Conservation (phyloP, 805 yeast species). For the Candida broadrunensis region DNA sequence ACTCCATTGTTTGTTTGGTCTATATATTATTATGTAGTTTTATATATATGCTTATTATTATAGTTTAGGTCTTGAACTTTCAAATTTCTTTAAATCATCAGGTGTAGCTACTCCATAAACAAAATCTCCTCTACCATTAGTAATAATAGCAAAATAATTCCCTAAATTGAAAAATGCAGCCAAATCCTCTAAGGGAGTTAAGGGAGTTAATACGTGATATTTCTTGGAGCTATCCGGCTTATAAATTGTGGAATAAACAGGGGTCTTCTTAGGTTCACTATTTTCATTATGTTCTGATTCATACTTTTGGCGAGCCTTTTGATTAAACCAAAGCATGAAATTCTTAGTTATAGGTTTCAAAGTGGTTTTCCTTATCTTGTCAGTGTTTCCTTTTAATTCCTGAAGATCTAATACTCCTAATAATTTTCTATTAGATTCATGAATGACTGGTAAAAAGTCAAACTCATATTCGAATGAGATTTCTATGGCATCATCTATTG, state of each 20-base stretch:
- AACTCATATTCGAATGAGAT: slow-evolving; percentile 55
- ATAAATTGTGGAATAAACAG: slow-evolving; percentile 30
- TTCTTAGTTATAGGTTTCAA: slow-evolving; percentile 26
- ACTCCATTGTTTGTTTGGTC: neutral
- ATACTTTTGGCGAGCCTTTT: slow-evolving; percentile 31
- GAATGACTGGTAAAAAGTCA: slow-evolving; percentile 53
- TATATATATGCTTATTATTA: slow-evolving; percentile 5
- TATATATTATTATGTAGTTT: neutral
- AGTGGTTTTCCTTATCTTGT: slow-evolving; percentile 18
- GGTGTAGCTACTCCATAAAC: slow-evolving; percentile 60
- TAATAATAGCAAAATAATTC: slow-evolving; percentile 54
- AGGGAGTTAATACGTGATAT: slow-evolving; percentile 48
- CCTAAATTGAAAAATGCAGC: slow-evolving; percentile 49
- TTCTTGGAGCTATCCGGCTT: slow-evolving; percentile 30
- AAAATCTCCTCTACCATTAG: slow-evolving; percentile 49
- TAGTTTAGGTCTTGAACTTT: slow-evolving; percentile 41
- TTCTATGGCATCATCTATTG: slow-evolving; percentile 48
- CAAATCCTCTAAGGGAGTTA: slow-evolving; percentile 52
- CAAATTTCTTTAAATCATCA: slow-evolving; percentile 42
- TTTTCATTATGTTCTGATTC: slow-evolving; percentile 16
- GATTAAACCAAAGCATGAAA: slow-evolving; percentile 44
- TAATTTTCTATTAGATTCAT: slow-evolving; percentile 40
- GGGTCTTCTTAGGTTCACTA: slow-evolving; percentile 8
- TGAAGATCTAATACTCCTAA: slow-evolving; percentile 50
- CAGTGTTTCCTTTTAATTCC: slow-evolving; percentile 32